Conservation (phyloP, 2,329 filamentous ascomycete species). For the Paracorniculantispora psalliotae region DNA sequence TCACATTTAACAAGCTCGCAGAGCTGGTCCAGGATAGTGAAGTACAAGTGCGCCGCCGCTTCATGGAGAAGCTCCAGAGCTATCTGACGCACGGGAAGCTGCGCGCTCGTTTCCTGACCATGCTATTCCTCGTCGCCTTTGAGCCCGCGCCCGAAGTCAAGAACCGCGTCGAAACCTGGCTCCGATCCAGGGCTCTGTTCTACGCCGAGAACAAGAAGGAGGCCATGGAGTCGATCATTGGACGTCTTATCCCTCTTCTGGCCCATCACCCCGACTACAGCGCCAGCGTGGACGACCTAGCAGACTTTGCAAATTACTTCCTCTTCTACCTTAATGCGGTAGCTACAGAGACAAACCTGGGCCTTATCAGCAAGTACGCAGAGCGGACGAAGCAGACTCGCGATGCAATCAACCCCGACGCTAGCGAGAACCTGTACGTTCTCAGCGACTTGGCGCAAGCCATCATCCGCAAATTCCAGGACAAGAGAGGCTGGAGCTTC, state of each 20-base stretch:
- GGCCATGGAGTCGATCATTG: slow-evolving; percentile 75
- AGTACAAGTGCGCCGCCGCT: slow-evolving; percentile 68
- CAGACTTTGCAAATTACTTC: slow-evolving; percentile 83
- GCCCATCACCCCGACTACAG: slow-evolving; percentile 92
- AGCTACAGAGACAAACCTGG: slow-evolving; percentile 80
- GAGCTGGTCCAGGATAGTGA: slow-evolving; percentile 75
- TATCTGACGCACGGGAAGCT: slow-evolving; percentile 72
- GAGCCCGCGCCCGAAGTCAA: slow-evolving; percentile 74
- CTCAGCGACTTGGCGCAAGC: slow-evolving; percentile 82
- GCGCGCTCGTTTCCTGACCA: slow-evolving; percentile 74
- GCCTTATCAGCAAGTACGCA: slow-evolving; percentile 84
- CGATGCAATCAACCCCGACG: slow-evolving; percentile 66
- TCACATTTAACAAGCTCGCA: slow-evolving; percentile 76
- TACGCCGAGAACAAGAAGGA: slow-evolving; percentile 55
- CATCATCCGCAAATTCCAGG: slow-evolving; percentile 79
- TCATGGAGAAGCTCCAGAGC: slow-evolving; percentile 84
- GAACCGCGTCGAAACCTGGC: slow-evolving; percentile 77
- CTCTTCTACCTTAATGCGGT: slow-evolving; percentile 82
- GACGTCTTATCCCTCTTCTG: slow-evolving; percentile 77
- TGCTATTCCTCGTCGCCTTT: slow-evolving; percentile 86
- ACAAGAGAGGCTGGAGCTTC: slow-evolving; percentile 79
- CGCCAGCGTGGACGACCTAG: slow-evolving; percentile 58
- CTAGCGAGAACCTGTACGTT: slow-evolving; percentile 74
- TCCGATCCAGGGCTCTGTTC: slow-evolving; percentile 70
- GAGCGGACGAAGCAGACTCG: slow-evolving; percentile 87